Evolutionary conservation across 192 early-diverging fungal species (phyloP).

Genomic region (Podila epicladia): DNA sequence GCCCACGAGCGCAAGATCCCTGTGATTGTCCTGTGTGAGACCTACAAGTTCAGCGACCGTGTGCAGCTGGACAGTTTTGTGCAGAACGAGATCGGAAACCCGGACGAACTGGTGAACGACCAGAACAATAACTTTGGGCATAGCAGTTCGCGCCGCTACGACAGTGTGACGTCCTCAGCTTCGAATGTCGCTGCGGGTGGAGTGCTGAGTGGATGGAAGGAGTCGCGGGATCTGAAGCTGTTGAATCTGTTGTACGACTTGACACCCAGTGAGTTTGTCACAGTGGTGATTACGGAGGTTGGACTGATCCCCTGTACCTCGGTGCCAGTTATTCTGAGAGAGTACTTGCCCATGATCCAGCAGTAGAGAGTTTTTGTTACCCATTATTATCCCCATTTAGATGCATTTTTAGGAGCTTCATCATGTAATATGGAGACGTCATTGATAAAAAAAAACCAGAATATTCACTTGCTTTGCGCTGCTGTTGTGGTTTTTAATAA

Average conservation of each 20-base stretch:
- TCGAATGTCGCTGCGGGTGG: constrained; percentile 9
- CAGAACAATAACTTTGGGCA: constrained; percentile 49
- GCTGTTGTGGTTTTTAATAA: not conserved
- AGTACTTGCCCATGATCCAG: constrained; percentile 52
- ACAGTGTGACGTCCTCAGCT: constrained; percentile 27
- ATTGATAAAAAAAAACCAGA: too few species aligned
- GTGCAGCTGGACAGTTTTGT: constrained; percentile 96
- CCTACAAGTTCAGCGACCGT: constrained; percentile 94
- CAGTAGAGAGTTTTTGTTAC: constrained; percentile 13
- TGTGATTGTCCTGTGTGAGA: constrained; percentile 95
- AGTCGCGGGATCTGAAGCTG: constrained; percentile 79
- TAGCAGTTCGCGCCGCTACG: constrained; percentile 33
- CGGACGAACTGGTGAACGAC: constrained; percentile 82
- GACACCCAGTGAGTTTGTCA: constrained; percentile 93
- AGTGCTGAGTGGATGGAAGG: constrained; percentile 74
- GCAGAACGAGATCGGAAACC: constrained; percentile 94
- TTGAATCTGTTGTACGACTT: constrained; percentile 95
- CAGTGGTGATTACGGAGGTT: constrained; percentile 90
- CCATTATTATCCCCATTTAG: not conserved
- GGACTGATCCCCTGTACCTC: constrained; percentile 93
- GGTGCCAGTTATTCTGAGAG: constrained; percentile 71
- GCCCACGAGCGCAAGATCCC: constrained; percentile 91
- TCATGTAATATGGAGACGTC: too few species aligned
- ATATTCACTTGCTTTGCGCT: too few species aligned
- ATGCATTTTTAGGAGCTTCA: not conserved